Conservation (phyloP, 441 rosid genomes). For the Bocquillonia castaneifolia region DNA sequence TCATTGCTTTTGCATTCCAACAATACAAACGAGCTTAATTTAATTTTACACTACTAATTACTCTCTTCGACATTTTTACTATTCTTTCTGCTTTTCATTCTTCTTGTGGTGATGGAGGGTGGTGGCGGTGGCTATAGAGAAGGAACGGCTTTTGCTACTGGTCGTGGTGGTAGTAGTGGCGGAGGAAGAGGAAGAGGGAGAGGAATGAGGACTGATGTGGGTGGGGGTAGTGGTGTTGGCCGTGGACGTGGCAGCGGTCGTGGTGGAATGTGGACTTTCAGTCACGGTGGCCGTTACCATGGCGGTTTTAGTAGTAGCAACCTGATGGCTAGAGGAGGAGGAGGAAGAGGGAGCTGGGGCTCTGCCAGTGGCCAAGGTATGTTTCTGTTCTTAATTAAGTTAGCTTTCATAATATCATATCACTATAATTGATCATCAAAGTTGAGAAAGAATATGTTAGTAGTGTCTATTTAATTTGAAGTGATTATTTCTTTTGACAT, state of each 20-base stretch:
- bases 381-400: no score
- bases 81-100: neutral
- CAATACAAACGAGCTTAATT: no score
- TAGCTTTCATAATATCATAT: neutral
- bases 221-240: conserved; percentile 12
- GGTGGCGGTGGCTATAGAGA: neutral
- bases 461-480: no score
- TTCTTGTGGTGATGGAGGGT: neutral
- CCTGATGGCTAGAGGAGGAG: no score
- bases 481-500: no score
- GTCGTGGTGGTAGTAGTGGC: conserved; percentile 27
- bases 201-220: conserved; percentile 24
- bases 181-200: conserved; percentile 26
- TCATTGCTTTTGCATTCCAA: no score
- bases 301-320: neutral
- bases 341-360: neutral
- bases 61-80: no score
- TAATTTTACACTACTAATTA: no score
- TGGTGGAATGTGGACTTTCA: neutral
- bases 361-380: neutral
- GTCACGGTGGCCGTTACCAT: neutral
- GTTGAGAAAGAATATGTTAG: neutral
- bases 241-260: neutral
- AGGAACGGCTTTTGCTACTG: neutral
- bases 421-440: no score